A percentile compares a stretch with the other conserved stretches of the same genome.
These are phyloP conservation scores for Vitis hybrid DNA, from an alignment of 177 flowering plant genomes.

Conservation along the genomic window DNA sequence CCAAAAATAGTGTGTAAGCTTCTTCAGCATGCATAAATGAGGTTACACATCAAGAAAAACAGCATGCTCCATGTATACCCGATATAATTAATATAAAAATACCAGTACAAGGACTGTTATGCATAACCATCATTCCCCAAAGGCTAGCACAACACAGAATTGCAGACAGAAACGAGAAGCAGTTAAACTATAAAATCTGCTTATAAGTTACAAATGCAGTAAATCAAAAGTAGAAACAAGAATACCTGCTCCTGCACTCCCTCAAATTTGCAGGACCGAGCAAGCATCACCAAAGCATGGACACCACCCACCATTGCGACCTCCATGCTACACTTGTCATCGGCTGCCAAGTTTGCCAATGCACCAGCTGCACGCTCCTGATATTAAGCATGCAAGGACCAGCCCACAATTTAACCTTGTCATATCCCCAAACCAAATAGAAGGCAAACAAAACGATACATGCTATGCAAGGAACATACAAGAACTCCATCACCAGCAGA, in stretches of 20 bases:
- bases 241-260: constrained; percentile 99
- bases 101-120: no score
- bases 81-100: no score
- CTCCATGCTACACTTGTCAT: constrained; percentile 96
- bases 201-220: no score
- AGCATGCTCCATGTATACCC: no score
- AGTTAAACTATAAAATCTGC: no score
- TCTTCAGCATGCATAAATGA: no score
- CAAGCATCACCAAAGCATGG: constrained; percentile 95
- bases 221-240: no score
- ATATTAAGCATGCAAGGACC: constrained; percentile 12
- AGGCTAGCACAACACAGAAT: no score
- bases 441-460: background rate
- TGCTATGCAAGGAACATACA: constrained; percentile 39
- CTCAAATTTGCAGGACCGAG: constrained; percentile 84
- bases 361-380: constrained; percentile 99
- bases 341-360: constrained; percentile 97
- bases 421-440: constrained; percentile 3
- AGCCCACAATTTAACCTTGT: constrained; percentile 6
- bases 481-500: constrained; percentile 93
- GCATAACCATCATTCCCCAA: no score
- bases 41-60: no score
- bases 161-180: no score
- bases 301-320: constrained; percentile 94
- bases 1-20: no score